phyloP scores from a whole-genome alignment of 108 stramenopile species.

The Cyclotella choctawhatcheeana region DNA sequence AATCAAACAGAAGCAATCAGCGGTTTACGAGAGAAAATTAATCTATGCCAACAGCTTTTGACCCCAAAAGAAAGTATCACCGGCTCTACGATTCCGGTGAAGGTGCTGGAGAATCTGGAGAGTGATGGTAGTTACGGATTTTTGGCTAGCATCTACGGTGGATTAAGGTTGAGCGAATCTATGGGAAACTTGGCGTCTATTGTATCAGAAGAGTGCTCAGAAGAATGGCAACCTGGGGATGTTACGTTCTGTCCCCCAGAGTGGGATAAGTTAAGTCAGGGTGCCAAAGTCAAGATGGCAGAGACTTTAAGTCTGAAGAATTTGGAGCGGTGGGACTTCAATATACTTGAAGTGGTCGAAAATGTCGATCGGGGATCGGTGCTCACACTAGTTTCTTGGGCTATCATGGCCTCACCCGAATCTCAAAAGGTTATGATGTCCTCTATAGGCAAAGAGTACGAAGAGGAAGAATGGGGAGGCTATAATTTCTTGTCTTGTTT shows the following conservation, averaged over 20 bases:
- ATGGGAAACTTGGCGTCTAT: not conserved
- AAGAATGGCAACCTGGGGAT: not conserved
- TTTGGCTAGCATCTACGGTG: constrained; percentile 17
- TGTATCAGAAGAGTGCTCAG: not conserved
- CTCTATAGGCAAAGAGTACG: constrained; percentile 21
- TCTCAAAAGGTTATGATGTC: constrained; percentile 56
- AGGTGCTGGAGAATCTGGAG: constrained; percentile 27
- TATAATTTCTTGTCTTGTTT: constrained; percentile 33
- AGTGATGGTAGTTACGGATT: constrained; percentile 5
- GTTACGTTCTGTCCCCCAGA: constrained; percentile 28
- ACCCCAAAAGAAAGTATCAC: not conserved
- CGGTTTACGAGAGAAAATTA: constrained; percentile 9
- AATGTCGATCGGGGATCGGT: constrained; percentile 7
- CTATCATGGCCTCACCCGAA: constrained; percentile 60
- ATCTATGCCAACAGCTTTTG: constrained; percentile 12
- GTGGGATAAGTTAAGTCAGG: constrained; percentile 29
- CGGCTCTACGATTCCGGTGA: not conserved
- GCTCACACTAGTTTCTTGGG: constrained; percentile 66
- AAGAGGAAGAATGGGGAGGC: constrained; percentile 6
- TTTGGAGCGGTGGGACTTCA: constrained; percentile 63
- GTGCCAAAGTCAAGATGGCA: constrained; percentile 28
- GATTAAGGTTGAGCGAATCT: constrained; percentile 4
- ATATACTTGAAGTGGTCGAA: constrained; percentile 59
- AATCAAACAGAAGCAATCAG: constrained; percentile 2
- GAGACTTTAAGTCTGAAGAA: constrained; percentile 54